Conservation (phyloP, 495 filamentous ascomycete genomes). For the Hyaloscypha bicolor region DNA sequence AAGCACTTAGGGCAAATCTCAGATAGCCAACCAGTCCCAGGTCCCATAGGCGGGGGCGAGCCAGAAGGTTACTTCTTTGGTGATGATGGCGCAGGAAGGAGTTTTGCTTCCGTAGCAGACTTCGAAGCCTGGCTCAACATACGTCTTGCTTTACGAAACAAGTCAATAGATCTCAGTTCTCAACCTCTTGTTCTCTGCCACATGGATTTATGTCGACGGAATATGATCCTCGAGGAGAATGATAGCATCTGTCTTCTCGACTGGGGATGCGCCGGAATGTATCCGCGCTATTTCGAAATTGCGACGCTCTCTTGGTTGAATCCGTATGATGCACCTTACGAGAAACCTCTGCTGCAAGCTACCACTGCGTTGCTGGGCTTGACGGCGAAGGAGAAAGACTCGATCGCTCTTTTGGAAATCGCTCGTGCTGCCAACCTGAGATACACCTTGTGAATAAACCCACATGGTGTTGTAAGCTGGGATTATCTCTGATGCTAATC, state of each 20-base stretch:
- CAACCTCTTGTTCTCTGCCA: slow-evolving; percentile 3
- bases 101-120: no score
- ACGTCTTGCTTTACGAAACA: neutral
- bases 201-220: slow-evolving; percentile 1
- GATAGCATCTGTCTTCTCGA: neutral
- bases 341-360: slow-evolving; percentile 4
- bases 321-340: slow-evolving; percentile 4
- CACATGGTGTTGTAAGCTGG: neutral
- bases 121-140: no score
- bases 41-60: no score
- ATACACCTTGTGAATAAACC: neutral
- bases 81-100: no score
- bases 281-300: slow-evolving; percentile 2
- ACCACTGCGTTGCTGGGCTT: neutral
- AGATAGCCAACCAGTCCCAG: no score
- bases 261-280: slow-evolving; percentile 1
- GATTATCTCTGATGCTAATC: no score
- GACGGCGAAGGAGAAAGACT: neutral
- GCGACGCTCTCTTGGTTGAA: neutral
- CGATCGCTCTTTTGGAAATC: slow-evolving; percentile 1
- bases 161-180: neutral
- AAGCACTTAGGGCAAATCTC: no score
- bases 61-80: no score
- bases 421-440: slow-evolving; percentile 4
- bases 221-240: slow-evolving; percentile 10